A percentile compares a stretch with the other conserved stretches of the same genome.
These are phyloP conservation scores for Candida insectalens DNA, from an alignment of 805 yeast genomes.

Conservation along the genomic window DNA sequence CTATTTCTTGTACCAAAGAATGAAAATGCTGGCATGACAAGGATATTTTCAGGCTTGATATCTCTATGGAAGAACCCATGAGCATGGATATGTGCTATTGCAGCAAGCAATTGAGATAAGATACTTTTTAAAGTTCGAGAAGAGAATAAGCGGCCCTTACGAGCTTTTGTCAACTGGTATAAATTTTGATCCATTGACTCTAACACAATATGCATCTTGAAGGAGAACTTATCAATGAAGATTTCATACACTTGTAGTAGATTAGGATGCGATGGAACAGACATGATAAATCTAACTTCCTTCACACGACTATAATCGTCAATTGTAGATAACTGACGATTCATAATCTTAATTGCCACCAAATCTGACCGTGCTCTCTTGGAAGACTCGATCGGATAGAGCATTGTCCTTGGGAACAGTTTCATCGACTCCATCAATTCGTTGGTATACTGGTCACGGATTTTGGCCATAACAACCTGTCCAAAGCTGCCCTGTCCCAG, in stretches of 20 bases:
- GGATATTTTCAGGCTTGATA: conserved; percentile 86
- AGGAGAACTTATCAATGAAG: conserved; percentile 55
- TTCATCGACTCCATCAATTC: conserved; percentile 14
- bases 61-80: conserved; percentile 75
- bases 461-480: conserved; percentile 53
- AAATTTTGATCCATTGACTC: conserved; percentile 80
- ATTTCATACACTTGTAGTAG: conserved; percentile 71
- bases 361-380: conserved; percentile 13
- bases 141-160: conserved; percentile 46
- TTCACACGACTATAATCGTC: conserved; percentile 51
- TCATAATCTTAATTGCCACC: conserved; percentile 83
- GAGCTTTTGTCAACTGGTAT: conserved; percentile 62
- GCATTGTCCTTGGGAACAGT: conserved; percentile 33
- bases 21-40: conserved; percentile 49
- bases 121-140: conserved; percentile 54
- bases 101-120: conserved; percentile 62
- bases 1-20: conserved; percentile 36
- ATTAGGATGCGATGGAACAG: conserved; percentile 62
- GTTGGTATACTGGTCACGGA: conserved; percentile 16
- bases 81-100: conserved; percentile 72
- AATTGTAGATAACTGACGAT: conserved; percentile 38
- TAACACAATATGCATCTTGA: conserved; percentile 73
- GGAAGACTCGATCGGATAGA: conserved; percentile 30
- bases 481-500: conserved; percentile 78
- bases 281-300: conserved; percentile 56